phyloP scores from a whole-genome alignment of 2,329 filamentous ascomycete species.

The Exophiala spinifera region DNA sequence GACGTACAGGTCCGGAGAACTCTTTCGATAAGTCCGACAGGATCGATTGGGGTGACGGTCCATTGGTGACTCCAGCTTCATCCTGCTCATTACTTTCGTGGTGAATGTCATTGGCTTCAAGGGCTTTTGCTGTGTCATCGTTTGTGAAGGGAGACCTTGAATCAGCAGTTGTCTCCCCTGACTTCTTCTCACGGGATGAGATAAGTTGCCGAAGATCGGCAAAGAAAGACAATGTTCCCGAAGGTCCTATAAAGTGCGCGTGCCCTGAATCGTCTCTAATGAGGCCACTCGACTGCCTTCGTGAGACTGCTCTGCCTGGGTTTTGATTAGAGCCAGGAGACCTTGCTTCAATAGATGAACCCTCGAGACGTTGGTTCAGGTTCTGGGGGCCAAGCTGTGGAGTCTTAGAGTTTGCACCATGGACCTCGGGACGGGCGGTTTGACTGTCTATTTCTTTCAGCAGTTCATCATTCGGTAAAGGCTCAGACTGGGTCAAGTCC shows the following conservation, averaged over 20 bases:
- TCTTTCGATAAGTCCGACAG: not conserved
- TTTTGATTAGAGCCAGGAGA: not conserved
- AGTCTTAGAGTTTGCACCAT: not conserved
- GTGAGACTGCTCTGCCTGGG: not conserved
- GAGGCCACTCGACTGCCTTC: not conserved
- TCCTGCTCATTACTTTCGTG: not conserved
- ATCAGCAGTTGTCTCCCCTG: not conserved
- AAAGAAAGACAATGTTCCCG: slow-evolving; percentile 3
- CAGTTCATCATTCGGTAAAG: not conserved
- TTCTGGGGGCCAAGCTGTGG: not conserved
- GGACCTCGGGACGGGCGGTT: not conserved
- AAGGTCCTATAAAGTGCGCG: not conserved
- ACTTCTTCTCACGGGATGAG: not conserved
- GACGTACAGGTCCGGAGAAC: not conserved
- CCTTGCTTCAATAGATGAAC: not conserved
- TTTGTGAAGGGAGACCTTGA: not conserved
- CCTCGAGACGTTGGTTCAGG: not conserved
- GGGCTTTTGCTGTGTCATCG: slow-evolving; percentile 1
- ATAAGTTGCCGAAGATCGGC: not conserved
- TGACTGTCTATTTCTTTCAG: not conserved
- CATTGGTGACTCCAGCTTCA: not conserved
- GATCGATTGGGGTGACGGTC: not conserved
- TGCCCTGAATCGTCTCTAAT: not conserved
- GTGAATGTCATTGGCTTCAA: slow-evolving; percentile 1
- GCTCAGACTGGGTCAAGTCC: not conserved